Conservation (phyloP, 345 rosid genomes). For the Sapria himalayana region DNA sequence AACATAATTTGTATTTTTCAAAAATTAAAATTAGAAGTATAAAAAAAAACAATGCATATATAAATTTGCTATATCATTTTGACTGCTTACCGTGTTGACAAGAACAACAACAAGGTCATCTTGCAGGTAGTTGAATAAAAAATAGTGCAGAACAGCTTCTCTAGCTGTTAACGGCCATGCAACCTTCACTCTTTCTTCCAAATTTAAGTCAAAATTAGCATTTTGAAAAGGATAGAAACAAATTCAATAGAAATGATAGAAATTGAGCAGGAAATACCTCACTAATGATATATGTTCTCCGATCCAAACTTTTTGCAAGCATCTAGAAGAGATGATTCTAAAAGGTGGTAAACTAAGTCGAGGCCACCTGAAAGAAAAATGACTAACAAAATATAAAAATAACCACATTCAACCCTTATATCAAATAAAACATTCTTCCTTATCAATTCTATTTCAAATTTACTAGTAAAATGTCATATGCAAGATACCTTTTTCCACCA, state of each 20-base stretch:
- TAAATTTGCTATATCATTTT: conserved; percentile 5
- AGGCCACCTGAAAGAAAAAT: conserved; percentile 64
- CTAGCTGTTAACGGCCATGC: conserved; percentile 75
- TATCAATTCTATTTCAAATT: too few species aligned
- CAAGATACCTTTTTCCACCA: too few species aligned
- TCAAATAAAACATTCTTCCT: too few species aligned
- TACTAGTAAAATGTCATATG: too few species aligned
- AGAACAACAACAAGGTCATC: conserved; percentile 49
- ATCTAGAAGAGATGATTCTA: conserved; percentile 24
- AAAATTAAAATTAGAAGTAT: background rate
- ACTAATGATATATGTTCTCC: conserved; percentile 61
- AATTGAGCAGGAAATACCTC: conserved; percentile 29
- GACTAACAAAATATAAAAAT: background rate
- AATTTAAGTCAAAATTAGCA: conserved; percentile 14
- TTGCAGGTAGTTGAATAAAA: conserved; percentile 41
- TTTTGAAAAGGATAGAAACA: conserved; percentile 4
- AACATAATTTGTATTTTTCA: background rate
- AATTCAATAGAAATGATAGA: conserved; percentile 4
- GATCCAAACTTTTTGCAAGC: conserved; percentile 36
- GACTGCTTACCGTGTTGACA: conserved; percentile 39
- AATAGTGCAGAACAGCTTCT: conserved; percentile 62
- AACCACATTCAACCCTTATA: too few species aligned
- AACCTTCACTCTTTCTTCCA: conserved; percentile 83
- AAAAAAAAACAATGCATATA: conserved; percentile 6
- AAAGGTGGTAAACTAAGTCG: conserved; percentile 46